Evolutionary conservation across 2,329 filamentous ascomycete species (phyloP).

Genomic region (Alternaria hordeiaustralica): DNA sequence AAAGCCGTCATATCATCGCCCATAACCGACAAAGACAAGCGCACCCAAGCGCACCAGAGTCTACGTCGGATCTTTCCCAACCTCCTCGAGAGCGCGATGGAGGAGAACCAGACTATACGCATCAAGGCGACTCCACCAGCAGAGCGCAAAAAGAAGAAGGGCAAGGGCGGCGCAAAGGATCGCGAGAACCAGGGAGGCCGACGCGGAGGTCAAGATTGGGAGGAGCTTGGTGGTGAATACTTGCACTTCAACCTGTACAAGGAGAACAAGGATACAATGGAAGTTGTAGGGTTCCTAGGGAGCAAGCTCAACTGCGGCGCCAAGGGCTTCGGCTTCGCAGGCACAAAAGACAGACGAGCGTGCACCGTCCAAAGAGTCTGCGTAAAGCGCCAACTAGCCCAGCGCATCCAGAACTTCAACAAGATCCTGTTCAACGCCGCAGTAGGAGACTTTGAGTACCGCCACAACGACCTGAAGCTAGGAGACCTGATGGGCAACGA

Average conservation of each 20-base stretch:
- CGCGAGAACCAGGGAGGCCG: constrained; percentile 31
- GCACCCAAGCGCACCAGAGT: constrained; percentile 68
- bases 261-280: constrained; percentile 97
- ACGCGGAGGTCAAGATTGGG: constrained; percentile 59
- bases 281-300: constrained; percentile 78
- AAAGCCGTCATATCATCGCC: constrained; percentile 59
- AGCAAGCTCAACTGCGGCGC: constrained; percentile 72
- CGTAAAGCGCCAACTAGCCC: constrained; percentile 64
- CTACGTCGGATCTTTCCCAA: constrained; percentile 82
- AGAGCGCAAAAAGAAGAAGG: constrained; percentile 43
- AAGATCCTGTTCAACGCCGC: constrained; percentile 65
- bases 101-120: constrained; percentile 71
- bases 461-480: constrained; percentile 73
- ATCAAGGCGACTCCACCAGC: constrained; percentile 58
- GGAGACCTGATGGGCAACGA: constrained; percentile 89
- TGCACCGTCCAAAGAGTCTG: constrained; percentile 85
- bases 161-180: constrained; percentile 29
- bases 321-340: constrained; percentile 80
- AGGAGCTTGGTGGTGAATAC: constrained; percentile 76
- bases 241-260: constrained; percentile 94
- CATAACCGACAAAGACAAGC: constrained; percentile 66
- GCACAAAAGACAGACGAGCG: constrained; percentile 88
- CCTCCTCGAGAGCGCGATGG: constrained; percentile 77
- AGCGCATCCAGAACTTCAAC: constrained; percentile 70
- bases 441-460: constrained; percentile 83